Evolutionary conservation across 2,329 filamentous ascomycete genomes (phyloP), one percentile per base, ranked within the genome.

Genomic region (Neophaeococcomyces aloes): DNA sequence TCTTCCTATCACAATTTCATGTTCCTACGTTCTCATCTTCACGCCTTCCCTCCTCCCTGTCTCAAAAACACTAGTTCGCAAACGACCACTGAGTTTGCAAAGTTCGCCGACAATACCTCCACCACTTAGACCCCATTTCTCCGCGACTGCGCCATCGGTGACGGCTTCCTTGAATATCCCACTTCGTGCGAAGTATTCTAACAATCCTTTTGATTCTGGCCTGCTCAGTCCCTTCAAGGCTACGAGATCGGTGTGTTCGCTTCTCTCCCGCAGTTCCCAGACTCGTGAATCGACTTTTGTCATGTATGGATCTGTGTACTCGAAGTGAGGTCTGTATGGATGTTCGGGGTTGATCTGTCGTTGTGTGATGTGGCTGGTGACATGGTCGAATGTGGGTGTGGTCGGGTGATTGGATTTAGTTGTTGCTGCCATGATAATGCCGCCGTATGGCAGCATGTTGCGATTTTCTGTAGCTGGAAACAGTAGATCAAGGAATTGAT

Each of bases 181-280:
- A 61, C 86, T 93, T 29, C 77, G 78, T 4, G 86, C 87, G 72
- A 89, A 96, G 67, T 95, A 96, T 68, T 95, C 87, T 78, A 96
- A 81, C 54, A 94, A 69, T 1, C 78, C 74, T 47, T 81, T 76
- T 8, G 85, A 79, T 65, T 96, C 89, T 2, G 72, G 65, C 64
- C 81, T 84, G 55, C 69, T 81, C 53, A 95, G 57, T 7, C 85
- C 83, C 32, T 74, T 71, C 15, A 94, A 59, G 15, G 75, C 71
- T 53, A 71, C 62, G 2, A 75, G 59, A 49, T 69, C 62, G 32
- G 44, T 32, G 38, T 44, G 39, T 8, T 40, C 38, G 4, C 55
- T 44, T 14, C 55, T 48, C 37, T 60, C 50, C 48, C 67, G 59
- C 0, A 61, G 59, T 1, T 71, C 66, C 44, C 75, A 59, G 1